Evolutionary conservation across 192 early-diverging fungal species (phyloP), one percentile per base, ranked within the genome.

Genomic region (Pilaira anomala): DNA sequence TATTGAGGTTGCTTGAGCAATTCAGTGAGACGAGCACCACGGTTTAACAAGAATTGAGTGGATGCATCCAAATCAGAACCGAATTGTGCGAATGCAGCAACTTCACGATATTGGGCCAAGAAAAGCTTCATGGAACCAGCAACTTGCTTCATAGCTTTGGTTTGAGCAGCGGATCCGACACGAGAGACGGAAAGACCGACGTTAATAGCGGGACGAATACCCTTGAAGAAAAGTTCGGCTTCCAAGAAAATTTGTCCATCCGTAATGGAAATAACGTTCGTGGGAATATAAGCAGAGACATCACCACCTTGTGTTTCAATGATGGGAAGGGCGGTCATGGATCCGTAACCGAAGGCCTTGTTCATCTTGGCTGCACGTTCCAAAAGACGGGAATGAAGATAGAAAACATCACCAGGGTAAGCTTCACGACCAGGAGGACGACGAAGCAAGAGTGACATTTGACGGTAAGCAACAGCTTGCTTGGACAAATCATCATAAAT

Each of bases 191-290:
- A 99, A 58, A 99, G 85, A 99, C 97, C 97, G 80, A 99, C 95
- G 85, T 99, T 99, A 80, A 99, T 99, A 66, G 97, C 96, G 59
- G 97, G 97, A 76, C 97, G 93, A 66, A 97, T 82, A 89, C 97
- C 97, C 91, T 97, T 99, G 92, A 97, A 99, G 92, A 99, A 99
- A 62, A 99, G 87, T 84, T 99, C 95, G 58, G 97, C 94, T 84
- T 99, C 97, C 86, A 99, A 88, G 91, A 99, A 99, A 68, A 99
- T 97, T 82, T 99, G 97, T 41, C 97, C 97, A 83, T 99, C 97
- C 63, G 97, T 99, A 73, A 99, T 99, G 80, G 97, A 98, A 96
- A 98, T 98, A 73, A 98, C 95, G 86, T 98, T 98, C 76, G 97
- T 98, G 66, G 97, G 97, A 87, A 98, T 98, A 86, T 98, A 98